Conservation (phyloP, 306 rosid species). For the Citrullus amarus region DNA sequence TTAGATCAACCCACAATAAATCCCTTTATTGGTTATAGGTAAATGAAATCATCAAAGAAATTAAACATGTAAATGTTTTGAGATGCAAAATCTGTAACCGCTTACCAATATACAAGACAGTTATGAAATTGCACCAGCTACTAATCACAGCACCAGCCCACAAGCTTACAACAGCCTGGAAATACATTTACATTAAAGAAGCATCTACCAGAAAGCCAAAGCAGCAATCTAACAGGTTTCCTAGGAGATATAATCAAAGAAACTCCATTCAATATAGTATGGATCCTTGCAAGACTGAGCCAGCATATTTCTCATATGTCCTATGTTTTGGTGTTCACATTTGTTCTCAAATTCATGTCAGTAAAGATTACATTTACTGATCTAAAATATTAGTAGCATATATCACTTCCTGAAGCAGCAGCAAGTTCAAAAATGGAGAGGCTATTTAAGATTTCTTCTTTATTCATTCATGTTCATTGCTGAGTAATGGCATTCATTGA, state of each 20-base stretch:
- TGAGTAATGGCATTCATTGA: neutral
- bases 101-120: conserved; percentile 83
- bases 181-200: conserved; percentile 13
- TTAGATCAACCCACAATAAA: neutral
- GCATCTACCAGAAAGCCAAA: conserved; percentile 8
- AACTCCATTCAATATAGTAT: neutral
- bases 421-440: neutral
- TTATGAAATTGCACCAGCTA: conserved; percentile 79
- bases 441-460: neutral
- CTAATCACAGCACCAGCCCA: conserved; percentile 65
- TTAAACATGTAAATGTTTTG: neutral
- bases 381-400: neutral
- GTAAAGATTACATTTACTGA: neutral
- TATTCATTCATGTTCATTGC: no score
- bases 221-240: neutral
- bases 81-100: neutral
- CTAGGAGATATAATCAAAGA: neutral
- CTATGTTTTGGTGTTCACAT: neutral
- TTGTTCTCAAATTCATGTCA: neutral
- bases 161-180: conserved; percentile 56
- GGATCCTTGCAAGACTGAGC: neutral
- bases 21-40: neutral
- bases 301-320: neutral
- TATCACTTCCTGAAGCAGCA: neutral
- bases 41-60: neutral